Conservation (phyloP, 2,329 filamentous ascomycete species). For the Neopestalotiopsis sp. region DNA sequence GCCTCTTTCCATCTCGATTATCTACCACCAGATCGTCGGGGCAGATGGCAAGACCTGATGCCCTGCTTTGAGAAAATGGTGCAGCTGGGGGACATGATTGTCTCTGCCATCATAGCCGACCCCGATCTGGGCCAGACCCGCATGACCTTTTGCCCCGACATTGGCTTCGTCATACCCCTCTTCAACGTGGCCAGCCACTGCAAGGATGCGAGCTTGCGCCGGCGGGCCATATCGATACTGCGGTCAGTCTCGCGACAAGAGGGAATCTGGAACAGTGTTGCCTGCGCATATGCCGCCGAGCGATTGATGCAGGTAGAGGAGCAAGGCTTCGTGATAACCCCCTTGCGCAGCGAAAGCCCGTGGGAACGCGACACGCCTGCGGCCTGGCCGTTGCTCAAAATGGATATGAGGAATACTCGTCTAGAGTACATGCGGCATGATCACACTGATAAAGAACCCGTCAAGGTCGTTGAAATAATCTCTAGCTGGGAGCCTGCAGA, state of each 20-base stretch:
- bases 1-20: slow-evolving; percentile 15
- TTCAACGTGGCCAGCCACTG: slow-evolving; percentile 17
- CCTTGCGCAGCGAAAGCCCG: background rate
- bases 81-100: slow-evolving; percentile 6
- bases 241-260: slow-evolving; percentile 17
- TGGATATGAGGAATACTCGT: background rate
- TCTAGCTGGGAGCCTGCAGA: background rate
- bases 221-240: slow-evolving; percentile 14
- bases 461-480: background rate
- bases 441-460: background rate
- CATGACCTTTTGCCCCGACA: slow-evolving; percentile 17
- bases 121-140: background rate
- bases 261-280: slow-evolving; percentile 17
- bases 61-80: slow-evolving; percentile 15
- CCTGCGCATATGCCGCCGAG: slow-evolving; percentile 14
- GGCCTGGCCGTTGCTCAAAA: background rate
- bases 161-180: slow-evolving; percentile 18
- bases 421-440: slow-evolving; percentile 1
- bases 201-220: slow-evolving; percentile 1
- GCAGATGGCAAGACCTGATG: slow-evolving; percentile 9
- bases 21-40: background rate
- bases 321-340: background rate
- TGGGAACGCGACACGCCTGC: background rate
- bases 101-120: background rate
- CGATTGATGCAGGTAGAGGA: slow-evolving; percentile 17